A percentile compares a stretch with the other conserved stretches of the same genome.
Conservation (phyloP, 129 eudicot genomes). For the Flaveria sonorensis region DNA sequence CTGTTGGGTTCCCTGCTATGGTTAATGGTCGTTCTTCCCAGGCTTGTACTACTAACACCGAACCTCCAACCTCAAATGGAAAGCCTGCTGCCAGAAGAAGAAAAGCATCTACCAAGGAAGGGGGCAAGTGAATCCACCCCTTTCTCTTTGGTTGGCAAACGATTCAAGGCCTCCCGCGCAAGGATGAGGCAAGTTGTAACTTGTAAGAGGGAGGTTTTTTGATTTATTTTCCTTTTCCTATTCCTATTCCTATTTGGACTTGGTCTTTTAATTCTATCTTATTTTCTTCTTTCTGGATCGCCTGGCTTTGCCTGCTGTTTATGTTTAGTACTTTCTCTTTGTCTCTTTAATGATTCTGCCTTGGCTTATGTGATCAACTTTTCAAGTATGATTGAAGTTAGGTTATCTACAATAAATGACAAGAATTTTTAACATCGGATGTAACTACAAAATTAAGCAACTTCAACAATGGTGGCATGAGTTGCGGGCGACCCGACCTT, state of each 20-base stretch:
- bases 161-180: slow-evolving; percentile 74
- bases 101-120: slow-evolving; percentile 44
- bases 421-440: background rate
- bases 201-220: slow-evolving; percentile 25
- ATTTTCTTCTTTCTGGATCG: slow-evolving; percentile 9
- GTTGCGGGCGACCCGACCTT: too few species aligned
- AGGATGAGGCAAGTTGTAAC: slow-evolving; percentile 55
- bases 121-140: slow-evolving; percentile 24
- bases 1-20: slow-evolving; percentile 99
- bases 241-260: background rate
- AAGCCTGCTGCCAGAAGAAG: slow-evolving; percentile 35
- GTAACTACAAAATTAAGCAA: background rate
- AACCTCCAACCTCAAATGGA: slow-evolving; percentile 32
- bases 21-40: slow-evolving; percentile 67
- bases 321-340: background rate
- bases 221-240: background rate
- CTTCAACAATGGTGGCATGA: background rate
- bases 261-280: slow-evolving; percentile 2
- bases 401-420: background rate
- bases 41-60: background rate
- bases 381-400: background rate
- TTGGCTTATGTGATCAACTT: background rate
- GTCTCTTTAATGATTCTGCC: background rate
- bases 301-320: background rate
- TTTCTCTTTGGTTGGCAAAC: slow-evolving; percentile 52